Conservation (phyloP, 2,329 filamentous ascomycete species). For the Trichoderma breve region DNA sequence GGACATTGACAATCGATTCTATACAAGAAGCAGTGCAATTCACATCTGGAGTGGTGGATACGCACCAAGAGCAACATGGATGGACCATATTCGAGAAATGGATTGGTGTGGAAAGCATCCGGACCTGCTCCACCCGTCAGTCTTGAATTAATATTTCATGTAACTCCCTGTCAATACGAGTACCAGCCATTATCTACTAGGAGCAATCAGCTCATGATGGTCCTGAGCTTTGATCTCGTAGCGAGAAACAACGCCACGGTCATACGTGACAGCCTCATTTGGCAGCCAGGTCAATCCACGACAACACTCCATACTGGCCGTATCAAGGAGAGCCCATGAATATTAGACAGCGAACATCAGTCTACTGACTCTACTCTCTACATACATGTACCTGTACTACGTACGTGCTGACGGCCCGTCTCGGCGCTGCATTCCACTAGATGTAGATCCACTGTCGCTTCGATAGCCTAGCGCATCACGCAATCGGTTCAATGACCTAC, state of each 20-base stretch:
- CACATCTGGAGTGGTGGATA: neutral
- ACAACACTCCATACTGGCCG: neutral
- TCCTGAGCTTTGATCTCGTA: neutral
- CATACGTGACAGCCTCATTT: neutral
- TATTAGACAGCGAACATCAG: neutral
- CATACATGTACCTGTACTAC: neutral
- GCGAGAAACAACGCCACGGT: neutral
- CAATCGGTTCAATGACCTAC: neutral
- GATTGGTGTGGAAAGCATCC: neutral
- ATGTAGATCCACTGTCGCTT: neutral
- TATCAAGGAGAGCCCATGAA: neutral
- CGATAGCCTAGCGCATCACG: conserved; percentile 13
- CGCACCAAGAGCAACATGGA: neutral
- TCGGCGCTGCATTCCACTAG: neutral
- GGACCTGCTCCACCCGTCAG: neutral
- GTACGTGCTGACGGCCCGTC: conserved; percentile 1
- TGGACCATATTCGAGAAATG: neutral
- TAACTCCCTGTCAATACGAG: neutral
- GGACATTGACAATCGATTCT: neutral
- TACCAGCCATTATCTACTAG: neutral
- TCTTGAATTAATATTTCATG: neutral
- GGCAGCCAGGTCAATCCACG: neutral
- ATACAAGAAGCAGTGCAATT: neutral
- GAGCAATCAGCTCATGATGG: neutral
- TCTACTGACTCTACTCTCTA: neutral